Conservation (phyloP, 139 green algal species). For the Picochlorum sp. region DNA sequence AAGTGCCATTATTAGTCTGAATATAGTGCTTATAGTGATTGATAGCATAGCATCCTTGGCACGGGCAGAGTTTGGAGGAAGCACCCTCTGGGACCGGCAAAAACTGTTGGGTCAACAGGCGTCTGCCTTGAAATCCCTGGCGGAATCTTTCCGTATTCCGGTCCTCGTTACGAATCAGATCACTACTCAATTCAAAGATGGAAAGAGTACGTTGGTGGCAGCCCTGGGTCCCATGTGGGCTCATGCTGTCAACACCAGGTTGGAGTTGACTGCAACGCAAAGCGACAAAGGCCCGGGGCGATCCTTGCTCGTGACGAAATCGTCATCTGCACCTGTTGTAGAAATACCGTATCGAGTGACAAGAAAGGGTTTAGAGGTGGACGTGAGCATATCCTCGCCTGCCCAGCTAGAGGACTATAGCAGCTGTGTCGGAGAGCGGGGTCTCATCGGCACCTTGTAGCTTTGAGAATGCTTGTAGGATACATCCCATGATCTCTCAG, state of each 20-base stretch:
- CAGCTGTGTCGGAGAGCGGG: no score
- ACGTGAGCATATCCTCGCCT: no score
- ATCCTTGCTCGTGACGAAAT: constrained; percentile 28
- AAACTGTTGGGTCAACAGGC: constrained; percentile 45
- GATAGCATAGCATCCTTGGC: constrained; percentile 71
- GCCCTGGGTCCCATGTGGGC: constrained; percentile 88
- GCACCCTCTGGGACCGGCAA: constrained; percentile 21
- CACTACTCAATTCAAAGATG: constrained; percentile 27
- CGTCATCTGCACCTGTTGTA: constrained; percentile 20
- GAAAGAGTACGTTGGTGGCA: constrained; percentile 42
- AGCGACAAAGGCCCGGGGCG: constrained; percentile 14
- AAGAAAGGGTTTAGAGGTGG: constrained; percentile 11
- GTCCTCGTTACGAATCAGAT: constrained; percentile 77
- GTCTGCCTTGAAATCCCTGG: constrained; percentile 58
- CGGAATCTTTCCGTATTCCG: constrained; percentile 60
- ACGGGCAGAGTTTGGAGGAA: constrained; percentile 27
- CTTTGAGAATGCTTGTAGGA: no score
- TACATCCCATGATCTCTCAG: no score
- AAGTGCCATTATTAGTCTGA: constrained; percentile 37
- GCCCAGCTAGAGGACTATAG: no score
- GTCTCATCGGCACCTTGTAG: no score
- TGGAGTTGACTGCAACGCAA: constrained; percentile 55
- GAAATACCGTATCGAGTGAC: constrained; percentile 29
- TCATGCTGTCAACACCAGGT: constrained; percentile 83
- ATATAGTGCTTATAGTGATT: constrained; percentile 61